Percentiles rank a stretch among this genome's conserved stretches.
Evolutionary conservation across 106 monocot genomes (phyloP).

Genomic region (Gastrodia elata): DNA sequence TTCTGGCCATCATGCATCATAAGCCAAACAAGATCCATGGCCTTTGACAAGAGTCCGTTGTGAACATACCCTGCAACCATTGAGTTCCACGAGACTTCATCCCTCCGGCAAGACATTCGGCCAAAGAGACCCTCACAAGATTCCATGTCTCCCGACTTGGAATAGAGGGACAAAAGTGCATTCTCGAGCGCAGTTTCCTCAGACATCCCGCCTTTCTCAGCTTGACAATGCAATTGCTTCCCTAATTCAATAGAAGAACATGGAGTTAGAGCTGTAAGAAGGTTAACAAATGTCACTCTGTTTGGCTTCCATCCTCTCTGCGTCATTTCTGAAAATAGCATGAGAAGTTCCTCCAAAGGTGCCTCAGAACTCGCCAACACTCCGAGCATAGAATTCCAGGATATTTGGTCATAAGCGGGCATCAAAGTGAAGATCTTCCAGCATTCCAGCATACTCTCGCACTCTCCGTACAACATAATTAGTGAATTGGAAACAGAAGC

Average conservation of each 20-base stretch:
- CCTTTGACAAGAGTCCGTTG: slow-evolving; percentile 48
- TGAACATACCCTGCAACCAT: slow-evolving; percentile 82
- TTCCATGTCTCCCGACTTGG: slow-evolving; percentile 56
- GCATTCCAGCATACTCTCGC: slow-evolving; percentile 31
- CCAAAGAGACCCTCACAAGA: slow-evolving; percentile 48
- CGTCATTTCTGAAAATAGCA: slow-evolving; percentile 57
- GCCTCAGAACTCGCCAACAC: slow-evolving; percentile 31
- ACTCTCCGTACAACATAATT: slow-evolving; percentile 65
- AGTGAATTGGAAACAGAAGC: slow-evolving; percentile 76
- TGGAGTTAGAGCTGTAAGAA: slow-evolving; percentile 50
- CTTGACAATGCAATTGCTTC: slow-evolving; percentile 43
- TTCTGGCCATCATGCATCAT: slow-evolving; percentile 55
- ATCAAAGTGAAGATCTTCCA: slow-evolving; percentile 51
- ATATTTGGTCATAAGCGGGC: slow-evolving; percentile 55
- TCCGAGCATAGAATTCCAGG: slow-evolving; percentile 92
- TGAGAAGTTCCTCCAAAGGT: slow-evolving; percentile 22
- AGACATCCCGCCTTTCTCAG: slow-evolving; percentile 35
- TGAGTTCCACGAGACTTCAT: slow-evolving; percentile 76
- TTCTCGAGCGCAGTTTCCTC: slow-evolving; percentile 42
- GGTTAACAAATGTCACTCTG: slow-evolving; percentile 53
- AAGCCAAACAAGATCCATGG: slow-evolving; percentile 71
- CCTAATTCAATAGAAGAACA: slow-evolving; percentile 35
- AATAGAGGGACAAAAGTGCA: slow-evolving; percentile 64
- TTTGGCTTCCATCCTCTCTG: slow-evolving; percentile 51
- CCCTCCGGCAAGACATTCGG: slow-evolving; percentile 48